A percentile compares a stretch with the other conserved stretches of the same genome.
phyloP scores from a whole-genome alignment of 1,284 basidiomycete genomes.

The Ustilago tritici region DNA sequence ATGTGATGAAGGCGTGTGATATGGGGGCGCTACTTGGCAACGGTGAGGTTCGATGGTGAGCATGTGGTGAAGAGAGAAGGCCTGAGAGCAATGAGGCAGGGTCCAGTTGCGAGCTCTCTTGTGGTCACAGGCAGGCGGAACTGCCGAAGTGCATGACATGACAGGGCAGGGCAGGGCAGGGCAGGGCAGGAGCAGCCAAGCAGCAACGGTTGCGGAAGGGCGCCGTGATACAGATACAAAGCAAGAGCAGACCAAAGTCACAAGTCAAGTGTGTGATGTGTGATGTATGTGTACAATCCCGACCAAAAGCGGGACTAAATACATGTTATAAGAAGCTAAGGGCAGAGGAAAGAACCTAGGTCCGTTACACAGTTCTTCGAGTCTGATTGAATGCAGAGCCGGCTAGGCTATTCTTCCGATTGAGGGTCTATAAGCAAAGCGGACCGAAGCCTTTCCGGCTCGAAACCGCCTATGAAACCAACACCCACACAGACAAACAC shows the following conservation, averaged over 20 bases:
- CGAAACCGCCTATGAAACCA: not conserved
- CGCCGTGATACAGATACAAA: not conserved
- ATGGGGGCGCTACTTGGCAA: not conserved
- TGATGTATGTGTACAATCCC: too few relatives aligned
- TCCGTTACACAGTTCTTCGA: not conserved
- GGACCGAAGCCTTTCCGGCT: conserved; percentile 10
- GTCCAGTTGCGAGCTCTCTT: not conserved
- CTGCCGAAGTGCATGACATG: not conserved
- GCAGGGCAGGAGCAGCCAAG: not conserved
- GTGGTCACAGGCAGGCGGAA: not conserved
- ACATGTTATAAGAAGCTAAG: too few relatives aligned
- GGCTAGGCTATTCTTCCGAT: conserved; percentile 23
- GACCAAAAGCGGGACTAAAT: too few relatives aligned
- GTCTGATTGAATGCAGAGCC: conserved; percentile 8
- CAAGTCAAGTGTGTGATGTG: too few relatives aligned
- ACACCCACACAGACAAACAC: not conserved
- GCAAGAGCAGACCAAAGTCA: not conserved
- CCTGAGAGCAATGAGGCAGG: not conserved
- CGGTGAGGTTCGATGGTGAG: not conserved
- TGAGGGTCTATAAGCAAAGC: not conserved
- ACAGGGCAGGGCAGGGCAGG: not conserved
- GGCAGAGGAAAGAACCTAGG: not conserved
- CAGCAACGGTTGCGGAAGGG: not conserved
- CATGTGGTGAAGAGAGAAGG: not conserved
- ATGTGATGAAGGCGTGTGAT: not conserved